Conservation (phyloP, 2,329 filamentous ascomycete genomes). For the Scedosporium dehoogii region DNA sequence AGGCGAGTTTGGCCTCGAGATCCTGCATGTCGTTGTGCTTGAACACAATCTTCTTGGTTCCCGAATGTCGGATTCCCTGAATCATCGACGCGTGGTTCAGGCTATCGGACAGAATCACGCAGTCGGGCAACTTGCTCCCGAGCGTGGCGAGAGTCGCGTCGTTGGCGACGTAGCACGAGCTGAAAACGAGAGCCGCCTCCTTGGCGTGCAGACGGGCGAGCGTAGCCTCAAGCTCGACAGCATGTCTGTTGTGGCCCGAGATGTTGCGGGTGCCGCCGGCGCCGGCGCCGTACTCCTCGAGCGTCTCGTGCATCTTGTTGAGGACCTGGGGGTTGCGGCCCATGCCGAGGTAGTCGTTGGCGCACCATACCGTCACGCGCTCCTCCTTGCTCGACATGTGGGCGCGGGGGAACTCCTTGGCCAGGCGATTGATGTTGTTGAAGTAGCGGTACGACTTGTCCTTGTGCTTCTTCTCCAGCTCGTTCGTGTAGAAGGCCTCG, state of each 20-base stretch:
- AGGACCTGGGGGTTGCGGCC: conserved; percentile 81
- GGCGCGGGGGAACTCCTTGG: conserved; percentile 89
- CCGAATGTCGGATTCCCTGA: conserved; percentile 94
- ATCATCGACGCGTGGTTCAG: conserved; percentile 99
- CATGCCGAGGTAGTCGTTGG: conserved; percentile 98
- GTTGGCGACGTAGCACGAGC: conserved; percentile 96
- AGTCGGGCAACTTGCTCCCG: conserved; percentile 93
- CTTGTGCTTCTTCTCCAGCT: conserved; percentile 98
- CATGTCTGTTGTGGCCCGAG: conserved; percentile 94
- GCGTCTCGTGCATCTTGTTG: conserved; percentile 84
- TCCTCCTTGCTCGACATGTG: conserved; percentile 80
- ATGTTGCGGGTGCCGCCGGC: conserved; percentile 96
- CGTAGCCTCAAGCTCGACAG: conserved; percentile 70
- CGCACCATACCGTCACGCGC: conserved; percentile 95
- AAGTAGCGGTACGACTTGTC: conserved; percentile 99
- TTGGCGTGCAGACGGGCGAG: conserved; percentile 85
- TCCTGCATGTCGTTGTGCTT: conserved; percentile 96
- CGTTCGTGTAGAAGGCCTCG: conserved; percentile 73
- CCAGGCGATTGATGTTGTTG: conserved; percentile 99
- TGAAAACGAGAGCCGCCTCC: conserved; percentile 87
- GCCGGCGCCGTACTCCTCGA: conserved; percentile 90
- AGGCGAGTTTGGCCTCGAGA: conserved; percentile 83
- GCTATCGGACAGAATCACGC: conserved; percentile 95
- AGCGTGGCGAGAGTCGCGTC: conserved; percentile 93
- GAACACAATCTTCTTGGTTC: conserved; percentile 95